phyloP scores from a whole-genome alignment of 2,329 filamentous ascomycete genomes.

The Clarireedia paspali region DNA sequence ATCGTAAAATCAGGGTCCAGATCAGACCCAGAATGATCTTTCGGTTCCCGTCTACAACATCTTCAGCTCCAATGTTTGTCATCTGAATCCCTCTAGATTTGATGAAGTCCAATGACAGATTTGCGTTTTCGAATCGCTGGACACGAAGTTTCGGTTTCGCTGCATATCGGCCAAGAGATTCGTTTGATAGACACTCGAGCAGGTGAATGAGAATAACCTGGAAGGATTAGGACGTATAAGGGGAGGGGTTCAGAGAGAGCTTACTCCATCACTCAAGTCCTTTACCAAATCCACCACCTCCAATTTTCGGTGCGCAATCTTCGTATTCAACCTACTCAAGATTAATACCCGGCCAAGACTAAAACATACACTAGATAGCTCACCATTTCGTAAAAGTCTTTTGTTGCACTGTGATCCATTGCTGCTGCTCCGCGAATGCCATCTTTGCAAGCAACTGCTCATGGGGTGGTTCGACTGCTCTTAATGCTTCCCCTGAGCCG shows the following conservation, averaged over 20 bases:
- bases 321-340: slow-evolving; percentile 77
- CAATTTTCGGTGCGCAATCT: slow-evolving; percentile 70
- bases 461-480: slow-evolving; percentile 26
- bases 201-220: slow-evolving; percentile 93
- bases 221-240: slow-evolving; percentile 19
- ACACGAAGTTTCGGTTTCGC: slow-evolving; percentile 93
- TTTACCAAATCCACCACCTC: slow-evolving; percentile 80
- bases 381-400: slow-evolving; percentile 99
- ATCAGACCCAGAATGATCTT: slow-evolving; percentile 97
- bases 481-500: slow-evolving; percentile 20
- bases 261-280: slow-evolving; percentile 88
- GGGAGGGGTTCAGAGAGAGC: slow-evolving; percentile 32
- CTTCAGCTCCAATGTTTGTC: slow-evolving; percentile 97
- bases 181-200: slow-evolving; percentile 88
- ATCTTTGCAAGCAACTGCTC: slow-evolving; percentile 40
- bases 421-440: slow-evolving; percentile 57
- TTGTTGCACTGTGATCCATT: slow-evolving; percentile 78
- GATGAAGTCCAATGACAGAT: slow-evolving; percentile 89
- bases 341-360: slow-evolving; percentile 8
- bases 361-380: slow-evolving; percentile 6
- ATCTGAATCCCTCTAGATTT: slow-evolving; percentile 87
- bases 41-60: slow-evolving; percentile 94
- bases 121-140: slow-evolving; percentile 96
- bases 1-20: slow-evolving; percentile 95
- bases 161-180: slow-evolving; percentile 93